Base-by-base conservation (phyloP, 352 stramenopile genomes). In the Pythium volutum region DNA sequence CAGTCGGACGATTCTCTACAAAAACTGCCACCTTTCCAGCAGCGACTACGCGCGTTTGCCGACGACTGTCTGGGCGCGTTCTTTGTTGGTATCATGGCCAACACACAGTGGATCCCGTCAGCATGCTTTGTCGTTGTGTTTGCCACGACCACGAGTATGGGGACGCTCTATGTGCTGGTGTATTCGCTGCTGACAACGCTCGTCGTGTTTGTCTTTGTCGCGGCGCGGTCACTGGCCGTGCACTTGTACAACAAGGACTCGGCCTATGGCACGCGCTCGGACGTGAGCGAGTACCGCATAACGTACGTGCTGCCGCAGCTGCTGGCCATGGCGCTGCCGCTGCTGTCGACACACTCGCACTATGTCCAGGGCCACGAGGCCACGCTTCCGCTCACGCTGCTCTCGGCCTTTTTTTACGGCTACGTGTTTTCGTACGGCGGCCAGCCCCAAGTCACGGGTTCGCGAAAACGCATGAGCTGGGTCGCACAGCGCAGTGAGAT, bases 341-440 rank as follows among this genome's bases (percentile, higher is more conserved):
- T 67, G 3, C n/a, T 76, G 20, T 60, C 59, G 26, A 82, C 75
- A 7, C 78, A 84, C 42, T 69, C 73, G 8, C 80, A 91, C 57
- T 88, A 81, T 52, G 64, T 79, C 3, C 50, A 80, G 48, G 64
- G 75, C 33, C 59, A 80, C 29, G 72, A 84, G 0, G 80, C 76
- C 4, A 64, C 76, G 20, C 34, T 76, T 4, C 70, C 81, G 3
- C 57, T 91, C 18, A 56, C 75, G 2, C 27, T 72, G 12, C 67
- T 91, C 22, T 71, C 82, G 1, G 69, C 64, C 11, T 80, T 79
- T 26, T 58, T 88, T 26, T 93, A 89, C 67, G 41, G 81, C 36
- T 92, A 91, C 62, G 70, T 86, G 53, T 64, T 79, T 50, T 86
- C 81, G 23, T 92, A 91, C 60, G 64, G 77, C 4, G 83, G 80